Evolutionary conservation across 2,329 filamentous ascomycete species (phyloP).

Genomic region (Epichloe coenophiala): DNA sequence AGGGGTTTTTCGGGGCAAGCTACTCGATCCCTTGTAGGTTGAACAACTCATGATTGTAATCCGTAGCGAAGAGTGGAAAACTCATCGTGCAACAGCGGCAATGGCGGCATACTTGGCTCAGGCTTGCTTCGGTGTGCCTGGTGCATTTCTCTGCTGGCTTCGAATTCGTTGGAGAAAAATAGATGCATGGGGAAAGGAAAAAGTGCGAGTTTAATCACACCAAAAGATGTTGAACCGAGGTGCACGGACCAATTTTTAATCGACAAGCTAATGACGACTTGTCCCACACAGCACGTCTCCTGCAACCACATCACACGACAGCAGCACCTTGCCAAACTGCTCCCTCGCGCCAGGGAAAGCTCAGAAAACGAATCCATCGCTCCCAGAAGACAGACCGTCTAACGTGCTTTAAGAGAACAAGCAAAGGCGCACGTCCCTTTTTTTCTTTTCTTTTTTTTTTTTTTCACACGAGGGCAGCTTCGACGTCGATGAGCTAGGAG

Average conservation of each 20-base stretch:
- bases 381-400: no score
- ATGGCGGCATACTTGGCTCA: neutral
- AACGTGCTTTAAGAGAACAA: no score
- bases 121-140: no score
- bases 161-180: neutral
- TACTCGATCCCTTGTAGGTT: neutral
- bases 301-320: constrained; percentile 1
- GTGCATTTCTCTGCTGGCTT: neutral
- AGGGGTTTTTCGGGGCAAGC: neutral
- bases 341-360: neutral
- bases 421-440: neutral
- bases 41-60: neutral
- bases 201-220: no score
- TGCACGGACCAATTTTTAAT: no score
- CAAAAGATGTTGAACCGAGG: no score
- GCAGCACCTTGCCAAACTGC: neutral
- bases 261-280: neutral
- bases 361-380: neutral
- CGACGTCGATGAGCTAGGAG: constrained; percentile 20
- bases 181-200: neutral
- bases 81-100: neutral
- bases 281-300: neutral
- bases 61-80: no score
- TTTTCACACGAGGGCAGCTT: constrained; percentile 1
- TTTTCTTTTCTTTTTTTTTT: no score